Conservation (phyloP, 495 filamentous ascomycete genomes). For the Daldinia childiae region DNA sequence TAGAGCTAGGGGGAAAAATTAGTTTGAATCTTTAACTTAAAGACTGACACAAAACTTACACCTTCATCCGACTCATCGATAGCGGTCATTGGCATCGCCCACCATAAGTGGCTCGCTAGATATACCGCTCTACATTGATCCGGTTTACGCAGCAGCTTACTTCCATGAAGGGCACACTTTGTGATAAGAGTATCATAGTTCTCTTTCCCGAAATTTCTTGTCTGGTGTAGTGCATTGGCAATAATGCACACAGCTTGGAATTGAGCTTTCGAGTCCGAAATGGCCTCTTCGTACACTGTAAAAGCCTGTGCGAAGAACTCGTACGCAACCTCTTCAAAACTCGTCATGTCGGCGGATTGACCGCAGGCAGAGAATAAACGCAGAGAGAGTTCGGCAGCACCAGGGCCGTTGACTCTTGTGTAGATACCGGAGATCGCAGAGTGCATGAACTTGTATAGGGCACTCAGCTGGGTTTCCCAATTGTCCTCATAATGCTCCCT, state of each 20-base stretch:
- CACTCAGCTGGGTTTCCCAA: constrained; percentile 87
- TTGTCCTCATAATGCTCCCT: constrained; percentile 96
- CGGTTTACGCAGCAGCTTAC: constrained; percentile 96
- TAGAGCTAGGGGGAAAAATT: constrained; percentile 77
- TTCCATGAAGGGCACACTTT: constrained; percentile 94
- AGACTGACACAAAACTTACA: constrained; percentile 60
- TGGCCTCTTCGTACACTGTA: constrained; percentile 95
- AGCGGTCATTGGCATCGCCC: constrained; percentile 88
- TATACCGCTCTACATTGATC: constrained; percentile 98
- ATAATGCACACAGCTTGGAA: constrained; percentile 98
- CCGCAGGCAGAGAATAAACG: constrained; percentile 91
- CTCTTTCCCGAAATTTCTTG: constrained; percentile 88
- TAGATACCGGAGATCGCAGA: constrained; percentile 87
- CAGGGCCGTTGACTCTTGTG: constrained; percentile 77
- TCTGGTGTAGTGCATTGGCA: constrained; percentile 85
- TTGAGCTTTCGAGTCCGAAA: constrained; percentile 93
- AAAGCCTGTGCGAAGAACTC: constrained; percentile 99
- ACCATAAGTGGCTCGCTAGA: constrained; percentile 95
- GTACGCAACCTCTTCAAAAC: constrained; percentile 94
- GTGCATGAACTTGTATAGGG: constrained; percentile 95
- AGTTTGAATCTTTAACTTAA: neutral
- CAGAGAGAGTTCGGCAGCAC: constrained; percentile 84
- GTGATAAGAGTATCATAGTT: constrained; percentile 99
- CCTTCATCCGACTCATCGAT: constrained; percentile 84
- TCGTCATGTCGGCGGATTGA: constrained; percentile 90